Base-by-base conservation (phyloP, 495 filamentous ascomycete genomes). In the Chaetomium tenue region DNA sequence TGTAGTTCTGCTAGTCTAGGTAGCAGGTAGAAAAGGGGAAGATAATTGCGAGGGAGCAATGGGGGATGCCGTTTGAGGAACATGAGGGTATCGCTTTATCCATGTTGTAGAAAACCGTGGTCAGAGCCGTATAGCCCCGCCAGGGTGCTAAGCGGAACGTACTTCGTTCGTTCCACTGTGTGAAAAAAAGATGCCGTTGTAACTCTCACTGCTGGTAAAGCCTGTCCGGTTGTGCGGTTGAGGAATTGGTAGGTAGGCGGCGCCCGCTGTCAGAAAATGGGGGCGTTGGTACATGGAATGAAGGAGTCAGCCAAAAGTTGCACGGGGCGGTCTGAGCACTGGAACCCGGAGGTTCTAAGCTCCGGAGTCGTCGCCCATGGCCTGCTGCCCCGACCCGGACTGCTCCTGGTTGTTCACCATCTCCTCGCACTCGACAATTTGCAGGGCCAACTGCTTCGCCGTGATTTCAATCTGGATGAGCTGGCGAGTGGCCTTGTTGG, bases 351-450 rank as follows among this genome's bases (percentile, higher is more conserved):
- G 22, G 5, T 15, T 3, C 63, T 68, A 74, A 20, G 66, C 66
- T 8, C 70, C 68, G n/a, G 64, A 39, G 23, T 74, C 70, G 28
- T 74, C 72, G 22, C 70, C 70, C 70, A 74, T 71, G 5, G 58
- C 66, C 39, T 72, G 71, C 64, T 70, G 69, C 33, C 68, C 66
- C 8, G 46, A 40, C 33, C 59, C 63, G 18, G 54, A 3, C 48
- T 58, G 55, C 18, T 58, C 66, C 51, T 68, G 71, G 37, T n/a
- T 42, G 55, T 39, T 53, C 11, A 58, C 64, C 59, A 67, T 61
- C 53, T 81, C 78, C 61, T 81, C 78, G 64, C 79, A 81, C 63
- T 75, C 68, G 22, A 66, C 68, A 8, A 81, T 74, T 52, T 78
- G 76, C 46, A 76, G 71, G 0, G 79, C 79, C n/a, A 81, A 66